phyloP scores from a whole-genome alignment of 2,329 filamentous ascomycete species.

The Xylaria arbuscula region DNA sequence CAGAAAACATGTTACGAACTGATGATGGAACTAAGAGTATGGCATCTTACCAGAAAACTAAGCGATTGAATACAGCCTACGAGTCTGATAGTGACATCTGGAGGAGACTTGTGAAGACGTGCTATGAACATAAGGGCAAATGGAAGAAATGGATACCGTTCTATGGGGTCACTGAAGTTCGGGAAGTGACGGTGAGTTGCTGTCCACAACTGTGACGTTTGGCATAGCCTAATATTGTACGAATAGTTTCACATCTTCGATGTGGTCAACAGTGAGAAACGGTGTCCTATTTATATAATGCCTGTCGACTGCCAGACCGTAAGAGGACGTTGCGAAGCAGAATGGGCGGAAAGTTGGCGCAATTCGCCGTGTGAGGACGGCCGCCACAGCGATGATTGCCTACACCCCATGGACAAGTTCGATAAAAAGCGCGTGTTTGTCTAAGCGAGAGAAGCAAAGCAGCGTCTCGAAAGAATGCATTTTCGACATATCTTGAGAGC shows the following conservation, averaged over 20 bases:
- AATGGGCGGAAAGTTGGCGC: not conserved
- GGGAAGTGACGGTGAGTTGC: not conserved
- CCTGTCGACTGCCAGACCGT: not conserved
- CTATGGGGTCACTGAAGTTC: conserved; percentile 4
- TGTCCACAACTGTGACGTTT: not conserved
- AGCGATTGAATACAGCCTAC: not conserved
- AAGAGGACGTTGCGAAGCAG: not conserved
- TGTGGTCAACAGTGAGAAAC: not conserved
- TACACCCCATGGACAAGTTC: not conserved
- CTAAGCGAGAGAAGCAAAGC: not conserved
- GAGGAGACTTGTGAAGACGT: not conserved
- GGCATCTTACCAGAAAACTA: no score
- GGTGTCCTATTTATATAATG: not conserved
- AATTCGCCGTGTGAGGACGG: no score
- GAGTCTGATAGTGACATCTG: not conserved
- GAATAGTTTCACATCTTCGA: not conserved
- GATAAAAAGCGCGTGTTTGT: no score
- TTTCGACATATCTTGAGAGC: not conserved
- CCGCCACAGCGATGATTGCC: no score
- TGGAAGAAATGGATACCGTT: conserved; percentile 13
- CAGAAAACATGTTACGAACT: not conserved
- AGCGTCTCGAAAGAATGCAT: not conserved
- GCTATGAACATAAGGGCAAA: conserved; percentile 1
- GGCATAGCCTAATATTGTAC: not conserved
- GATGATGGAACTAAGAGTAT: no score